Evolutionary conservation across 768 basidiomycete species (phyloP), one percentile per base, ranked within the genome.

Genomic region (Amylocystis lapponica): DNA sequence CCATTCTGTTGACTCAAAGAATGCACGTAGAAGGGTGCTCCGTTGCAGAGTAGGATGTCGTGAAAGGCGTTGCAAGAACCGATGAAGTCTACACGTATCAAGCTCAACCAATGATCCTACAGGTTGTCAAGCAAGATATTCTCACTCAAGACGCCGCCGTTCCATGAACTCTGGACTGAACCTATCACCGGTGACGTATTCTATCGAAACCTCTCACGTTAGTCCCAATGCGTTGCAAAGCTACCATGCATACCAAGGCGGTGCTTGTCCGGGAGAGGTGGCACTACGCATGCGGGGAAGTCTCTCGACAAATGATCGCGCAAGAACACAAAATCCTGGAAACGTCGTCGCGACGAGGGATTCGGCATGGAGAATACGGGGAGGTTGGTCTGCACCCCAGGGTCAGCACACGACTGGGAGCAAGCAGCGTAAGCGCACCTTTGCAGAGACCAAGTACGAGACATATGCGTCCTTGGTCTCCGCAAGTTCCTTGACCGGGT

Each of bases 1-100:
- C 96, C 96, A 99, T 94, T 99, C 96, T 26, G 89, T 87, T 3
- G 93, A 95, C 61, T 92, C 89, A 46, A 98, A 83, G 70, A 99
- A 99, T 22, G 91, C 88, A 7, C 86, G 81, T n/a, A 96, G 74
- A 23, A 98, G 79, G 8, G 85, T 86, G 49, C 87, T 88, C 39
- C 96, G 76, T 61, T 95, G 91, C 11, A 99, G 71, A 2, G 89
- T 97, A 12, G 96, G 94, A 61, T 99, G 96, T 26, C 90, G 79
- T n/a, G 88, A 74, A 46, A 98, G 66, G 26, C 96, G 83, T 60
- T 94, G 80, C 30, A 97, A 64, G 68, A 97, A 99, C 34, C 89
- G 86, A 61, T 96, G 84, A 8, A 99, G 78, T 50, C 96, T 98
- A 53, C 27, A 10, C 11, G 30, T 27, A 30, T 27, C 46, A 37